These are phyloP conservation scores for Luzula sylvatica DNA, from an alignment of 176 grass and related monocot species.

Conservation along the genomic window DNA sequence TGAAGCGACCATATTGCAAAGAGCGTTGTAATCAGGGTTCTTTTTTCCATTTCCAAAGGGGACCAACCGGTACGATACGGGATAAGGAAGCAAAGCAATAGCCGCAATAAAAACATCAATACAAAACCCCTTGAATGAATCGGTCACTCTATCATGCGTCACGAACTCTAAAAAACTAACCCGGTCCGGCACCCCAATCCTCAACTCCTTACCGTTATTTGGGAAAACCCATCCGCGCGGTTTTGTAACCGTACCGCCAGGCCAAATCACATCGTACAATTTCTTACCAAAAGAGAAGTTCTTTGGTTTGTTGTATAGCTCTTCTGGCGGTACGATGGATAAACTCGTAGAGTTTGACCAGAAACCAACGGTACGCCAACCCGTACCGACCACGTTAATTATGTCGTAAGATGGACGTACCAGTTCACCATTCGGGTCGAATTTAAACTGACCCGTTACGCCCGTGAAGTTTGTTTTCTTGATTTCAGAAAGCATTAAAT, in stretches of 20 bases:
- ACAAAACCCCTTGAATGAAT: slow-evolving; percentile 68
- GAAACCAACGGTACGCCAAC: slow-evolving; percentile 59
- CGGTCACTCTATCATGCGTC: slow-evolving; percentile 37
- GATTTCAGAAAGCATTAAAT: slow-evolving; percentile 44
- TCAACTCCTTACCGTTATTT: slow-evolving; percentile 65
- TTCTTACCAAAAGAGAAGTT: slow-evolving; percentile 54
- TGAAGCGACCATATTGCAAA: slow-evolving; percentile 47
- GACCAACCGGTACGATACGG: slow-evolving; percentile 64
- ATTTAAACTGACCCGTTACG: slow-evolving; percentile 45
- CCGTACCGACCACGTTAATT: slow-evolving; percentile 74
- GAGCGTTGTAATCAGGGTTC: slow-evolving; percentile 58
- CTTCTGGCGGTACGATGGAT: slow-evolving; percentile 54
- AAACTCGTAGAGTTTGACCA: slow-evolving; percentile 92
- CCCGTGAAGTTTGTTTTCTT: slow-evolving; percentile 56
- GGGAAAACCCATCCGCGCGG: slow-evolving; percentile 92
- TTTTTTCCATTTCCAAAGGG: slow-evolving; percentile 56
- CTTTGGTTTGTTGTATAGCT: slow-evolving; percentile 47
- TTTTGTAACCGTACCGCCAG: slow-evolving; percentile 50
- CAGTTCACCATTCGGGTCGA: slow-evolving; percentile 40
- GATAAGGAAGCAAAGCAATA: slow-evolving; percentile 80
- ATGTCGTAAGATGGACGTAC: slow-evolving; percentile 81
- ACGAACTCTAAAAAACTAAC: slow-evolving; percentile 60
- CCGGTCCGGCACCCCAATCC: slow-evolving; percentile 70
- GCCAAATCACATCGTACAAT: slow-evolving; percentile 87
- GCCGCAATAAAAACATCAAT: slow-evolving; percentile 82